Percentiles rank a stretch among this genome's conserved stretches.
These are phyloP conservation scores for Penicillium riverlandense DNA, from an alignment of 495 filamentous ascomycete species.

Conservation along the genomic window DNA sequence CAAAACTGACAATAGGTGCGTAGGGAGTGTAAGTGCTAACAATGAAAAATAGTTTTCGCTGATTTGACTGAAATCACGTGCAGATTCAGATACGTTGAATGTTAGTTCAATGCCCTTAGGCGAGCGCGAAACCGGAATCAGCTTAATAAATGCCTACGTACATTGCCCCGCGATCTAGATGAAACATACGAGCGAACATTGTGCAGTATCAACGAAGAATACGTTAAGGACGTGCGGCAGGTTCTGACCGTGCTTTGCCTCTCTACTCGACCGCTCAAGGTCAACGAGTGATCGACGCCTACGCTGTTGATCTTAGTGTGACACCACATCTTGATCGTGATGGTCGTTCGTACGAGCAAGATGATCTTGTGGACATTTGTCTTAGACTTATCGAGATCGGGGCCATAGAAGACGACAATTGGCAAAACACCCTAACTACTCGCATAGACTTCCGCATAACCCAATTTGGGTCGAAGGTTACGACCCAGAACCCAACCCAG, in stretches of 20 bases:
- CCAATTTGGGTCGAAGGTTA: too few relatives aligned
- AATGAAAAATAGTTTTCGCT: too few relatives aligned
- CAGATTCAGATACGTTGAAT: slow-evolving; percentile 35
- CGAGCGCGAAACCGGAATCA: slow-evolving; percentile 6
- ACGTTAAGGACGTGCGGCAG: slow-evolving; percentile 15
- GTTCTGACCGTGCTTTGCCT: slow-evolving; percentile 27
- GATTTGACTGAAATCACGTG: background rate
- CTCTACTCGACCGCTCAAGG: slow-evolving; percentile 18
- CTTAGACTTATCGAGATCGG: slow-evolving; percentile 21
- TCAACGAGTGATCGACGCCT: slow-evolving; percentile 20
- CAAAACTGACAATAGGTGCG: slow-evolving; percentile 14
- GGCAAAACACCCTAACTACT: background rate
- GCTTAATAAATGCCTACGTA: slow-evolving; percentile 16
- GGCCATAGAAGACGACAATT: background rate
- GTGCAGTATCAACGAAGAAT: slow-evolving; percentile 14
- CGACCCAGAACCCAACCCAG: too few relatives aligned
- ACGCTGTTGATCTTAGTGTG: slow-evolving; percentile 18
- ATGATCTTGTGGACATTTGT: slow-evolving; percentile 21
- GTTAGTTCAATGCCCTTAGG: slow-evolving; percentile 25
- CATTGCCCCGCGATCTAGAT: slow-evolving; percentile 27
- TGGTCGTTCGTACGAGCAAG: slow-evolving; percentile 8
- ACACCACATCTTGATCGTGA: slow-evolving; percentile 11
- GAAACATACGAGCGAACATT: slow-evolving; percentile 30
- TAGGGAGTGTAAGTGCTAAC: slow-evolving; percentile 25
- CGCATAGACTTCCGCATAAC: too few relatives aligned